Percentiles rank a stretch among this genome's conserved stretches.
phyloP scores from a whole-genome alignment of 202 grass and related monocot species.

The Dendrocalamus latiflorus region DNA sequence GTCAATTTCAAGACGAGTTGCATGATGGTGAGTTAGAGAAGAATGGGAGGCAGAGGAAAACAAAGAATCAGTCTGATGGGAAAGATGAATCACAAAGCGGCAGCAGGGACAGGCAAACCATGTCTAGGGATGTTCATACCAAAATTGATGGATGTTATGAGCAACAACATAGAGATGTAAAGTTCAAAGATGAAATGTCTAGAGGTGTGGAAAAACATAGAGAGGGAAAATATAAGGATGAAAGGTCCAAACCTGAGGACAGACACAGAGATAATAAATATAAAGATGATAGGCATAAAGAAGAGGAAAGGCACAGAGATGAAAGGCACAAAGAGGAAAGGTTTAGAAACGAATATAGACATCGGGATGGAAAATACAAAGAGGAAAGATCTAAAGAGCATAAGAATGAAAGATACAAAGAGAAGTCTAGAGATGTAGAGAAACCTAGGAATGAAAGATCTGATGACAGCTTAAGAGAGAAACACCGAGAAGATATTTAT shows the following conservation, averaged over 20 bases:
- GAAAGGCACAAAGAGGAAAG: slow-evolving; percentile 39
- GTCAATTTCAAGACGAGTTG: slow-evolving; percentile 26
- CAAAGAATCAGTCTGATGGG: slow-evolving; percentile 14
- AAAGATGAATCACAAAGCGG: slow-evolving; percentile 16
- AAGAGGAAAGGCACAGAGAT: slow-evolving; percentile 20
- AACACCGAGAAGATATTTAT: slow-evolving; percentile 30
- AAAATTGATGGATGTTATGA: slow-evolving; percentile 4
- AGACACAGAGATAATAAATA: slow-evolving; percentile 9
- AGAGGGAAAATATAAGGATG: slow-evolving; percentile 38
- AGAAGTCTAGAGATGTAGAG: slow-evolving; percentile 28
- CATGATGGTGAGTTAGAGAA: slow-evolving; percentile 23
- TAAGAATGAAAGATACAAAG: slow-evolving; percentile 38
- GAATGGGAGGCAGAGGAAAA: slow-evolving; percentile 22
- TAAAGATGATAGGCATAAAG: slow-evolving; percentile 14
- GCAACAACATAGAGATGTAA: slow-evolving; percentile 31
- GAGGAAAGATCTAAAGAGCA: slow-evolving; percentile 33
- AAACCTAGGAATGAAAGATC: slow-evolving; percentile 32
- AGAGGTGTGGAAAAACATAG: slow-evolving; percentile 22
- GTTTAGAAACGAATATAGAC: slow-evolving; percentile 25
- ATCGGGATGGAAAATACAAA: slow-evolving; percentile 31
- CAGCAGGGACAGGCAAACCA: not conserved
- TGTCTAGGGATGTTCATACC: not conserved
- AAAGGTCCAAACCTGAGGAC: slow-evolving; percentile 26
- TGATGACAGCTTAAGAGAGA: slow-evolving; percentile 34
- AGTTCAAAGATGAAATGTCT: slow-evolving; percentile 25